phyloP scores from a whole-genome alignment of 1,284 basidiomycete species.

The Apiotrichum laibachii region DNA sequence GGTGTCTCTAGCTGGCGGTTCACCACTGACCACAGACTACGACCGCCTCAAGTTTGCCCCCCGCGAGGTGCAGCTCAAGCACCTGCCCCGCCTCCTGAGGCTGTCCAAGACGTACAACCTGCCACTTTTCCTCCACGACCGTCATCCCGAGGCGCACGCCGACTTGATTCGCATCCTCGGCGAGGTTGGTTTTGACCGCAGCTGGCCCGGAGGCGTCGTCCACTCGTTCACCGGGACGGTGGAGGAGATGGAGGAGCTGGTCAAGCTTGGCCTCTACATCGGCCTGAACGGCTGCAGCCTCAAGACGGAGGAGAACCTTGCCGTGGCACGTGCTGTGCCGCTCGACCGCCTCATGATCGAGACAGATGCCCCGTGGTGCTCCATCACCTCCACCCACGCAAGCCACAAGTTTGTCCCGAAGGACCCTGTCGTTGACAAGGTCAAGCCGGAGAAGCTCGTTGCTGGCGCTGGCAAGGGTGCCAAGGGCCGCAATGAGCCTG shows the following conservation, averaged over 20 bases:
- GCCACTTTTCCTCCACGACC: slow-evolving; percentile 81
- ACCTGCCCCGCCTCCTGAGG: slow-evolving; percentile 69
- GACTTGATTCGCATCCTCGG: slow-evolving; percentile 59
- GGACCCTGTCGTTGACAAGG: slow-evolving; percentile 59
- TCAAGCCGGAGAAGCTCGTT: slow-evolving; percentile 67
- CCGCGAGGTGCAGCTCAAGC: slow-evolving; percentile 62
- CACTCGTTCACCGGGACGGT: slow-evolving; percentile 79
- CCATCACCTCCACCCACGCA: slow-evolving; percentile 71
- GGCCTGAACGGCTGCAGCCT: slow-evolving; percentile 80
- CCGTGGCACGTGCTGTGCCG: slow-evolving; percentile 61
- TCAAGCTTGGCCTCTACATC: slow-evolving; percentile 70
- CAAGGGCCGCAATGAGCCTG: slow-evolving; percentile 81
- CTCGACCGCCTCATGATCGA: slow-evolving; percentile 71
- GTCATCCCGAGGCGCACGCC: slow-evolving; percentile 71
- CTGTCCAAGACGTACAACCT: slow-evolving; percentile 71
- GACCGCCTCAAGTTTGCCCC: slow-evolving; percentile 73
- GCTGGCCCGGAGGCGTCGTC: slow-evolving; percentile 70
- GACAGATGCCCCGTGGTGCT: slow-evolving; percentile 84
- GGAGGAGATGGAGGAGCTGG: slow-evolving; percentile 66
- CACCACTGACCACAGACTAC: slow-evolving; percentile 61
- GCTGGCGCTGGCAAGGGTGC: slow-evolving; percentile 62
- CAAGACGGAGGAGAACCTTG: slow-evolving; percentile 72
- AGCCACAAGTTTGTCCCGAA: slow-evolving; percentile 60
- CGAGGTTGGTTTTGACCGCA: slow-evolving; percentile 38
- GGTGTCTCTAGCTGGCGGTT: not conserved